These are phyloP conservation scores for Ustilago curta DNA, from an alignment of 1,284 basidiomycete species.

Conservation along the genomic window DNA sequence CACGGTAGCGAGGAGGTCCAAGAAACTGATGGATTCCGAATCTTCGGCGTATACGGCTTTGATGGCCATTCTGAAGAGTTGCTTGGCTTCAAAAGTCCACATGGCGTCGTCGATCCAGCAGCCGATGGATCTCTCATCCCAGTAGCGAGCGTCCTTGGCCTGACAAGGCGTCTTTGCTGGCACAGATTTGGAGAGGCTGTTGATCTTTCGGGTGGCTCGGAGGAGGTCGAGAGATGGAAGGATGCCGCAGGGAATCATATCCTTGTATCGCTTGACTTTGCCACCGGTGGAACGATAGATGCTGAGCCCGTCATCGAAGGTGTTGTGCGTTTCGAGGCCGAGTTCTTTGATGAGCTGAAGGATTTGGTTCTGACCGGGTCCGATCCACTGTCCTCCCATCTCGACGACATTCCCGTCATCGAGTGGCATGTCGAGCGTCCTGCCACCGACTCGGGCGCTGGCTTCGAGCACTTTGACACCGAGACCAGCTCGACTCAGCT, in stretches of 20 bases:
- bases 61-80: conserved; percentile 45
- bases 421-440: conserved; percentile 69
- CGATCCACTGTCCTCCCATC: conserved; percentile 73
- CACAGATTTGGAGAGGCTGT: conserved; percentile 40
- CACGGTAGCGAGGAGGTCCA: conserved; percentile 43
- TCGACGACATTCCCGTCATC: conserved; percentile 67
- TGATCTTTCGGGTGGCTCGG: conserved; percentile 43
- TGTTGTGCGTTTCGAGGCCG: conserved; percentile 65
- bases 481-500: conserved; percentile 69
- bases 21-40: conserved; percentile 40
- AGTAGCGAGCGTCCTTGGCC: conserved; percentile 31
- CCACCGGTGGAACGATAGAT: conserved; percentile 39
- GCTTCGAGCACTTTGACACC: conserved; percentile 72
- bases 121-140: conserved; percentile 44
- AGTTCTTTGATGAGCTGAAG: conserved; percentile 70
- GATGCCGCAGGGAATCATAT: conserved; percentile 44
- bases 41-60: conserved; percentile 51
- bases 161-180: conserved; percentile 25
- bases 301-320: conserved; percentile 42
- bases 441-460: conserved; percentile 71
- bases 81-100: conserved; percentile 36
- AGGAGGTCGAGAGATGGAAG: conserved; percentile 40
- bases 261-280: conserved; percentile 36
- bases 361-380: conserved; percentile 71
- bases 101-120: conserved; percentile 50